Evolutionary conservation across 768 basidiomycete species (phyloP), one percentile per base, ranked within the genome.

Genomic region (Cystofilobasidium capitatum): DNA sequence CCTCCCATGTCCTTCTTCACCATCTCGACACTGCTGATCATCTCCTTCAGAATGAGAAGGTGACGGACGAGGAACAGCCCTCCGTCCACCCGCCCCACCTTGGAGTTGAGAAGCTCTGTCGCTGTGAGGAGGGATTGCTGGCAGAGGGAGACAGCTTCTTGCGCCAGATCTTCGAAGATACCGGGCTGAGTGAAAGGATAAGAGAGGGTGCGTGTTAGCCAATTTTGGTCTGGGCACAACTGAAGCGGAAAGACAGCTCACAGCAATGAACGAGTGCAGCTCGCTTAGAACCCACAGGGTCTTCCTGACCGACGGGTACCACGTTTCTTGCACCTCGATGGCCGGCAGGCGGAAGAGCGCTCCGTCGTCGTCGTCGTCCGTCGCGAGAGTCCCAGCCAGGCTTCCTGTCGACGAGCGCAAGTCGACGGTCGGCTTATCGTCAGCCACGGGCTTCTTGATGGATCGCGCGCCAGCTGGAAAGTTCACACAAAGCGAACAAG

Each of bases 91-190:
- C 76, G 73, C 58, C 79, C 78, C 9, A 78, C 71, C 40, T 82
- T 83, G 36, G 72, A 57, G 10, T 72, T 71, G 58, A 97, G 80
- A 26, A 81, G 78, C n/a, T 86, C 82, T 0, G 88, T 82, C 0
- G 89, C 91, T 7, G 82, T 76, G 40, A 88, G 80, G 4, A 98
- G 82, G 0, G 93, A 94, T 67, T 86, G 82, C 40, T 86, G 84
- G 75, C 92, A 94, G 5, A 91, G 79, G 16, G 82, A 81, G 37
- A 96, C 82, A 0, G 93, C 90, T 78, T 97, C 93, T 78, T 92
- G 89, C 0, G 94, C 92, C 45, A 98, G 88, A 75, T 99, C 96
- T 72, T 92, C 88, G 67, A 96, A 99, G 66, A 97, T 93, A 1
- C 85, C 87, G n/a, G 89, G 86, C 92, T 98, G 67, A 8, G 39